Evolutionary conservation across 139 green algal species (phyloP).

Genomic region (Coelastrella sp.): DNA sequence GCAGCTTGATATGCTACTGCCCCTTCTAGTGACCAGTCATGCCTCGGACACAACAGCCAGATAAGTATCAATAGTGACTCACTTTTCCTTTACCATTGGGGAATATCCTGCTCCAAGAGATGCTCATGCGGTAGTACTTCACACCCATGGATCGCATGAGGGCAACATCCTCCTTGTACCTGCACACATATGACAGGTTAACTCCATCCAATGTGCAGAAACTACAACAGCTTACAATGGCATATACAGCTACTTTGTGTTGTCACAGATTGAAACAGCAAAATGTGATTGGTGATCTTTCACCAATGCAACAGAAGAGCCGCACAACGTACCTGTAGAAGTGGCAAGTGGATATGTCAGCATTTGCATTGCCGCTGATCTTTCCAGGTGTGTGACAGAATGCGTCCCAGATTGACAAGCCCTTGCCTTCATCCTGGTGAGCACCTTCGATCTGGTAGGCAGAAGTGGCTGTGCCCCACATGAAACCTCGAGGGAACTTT

Average conservation of each 20-base stretch:
- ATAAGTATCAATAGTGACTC: neutral
- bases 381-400: constrained; percentile 60
- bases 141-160: constrained; percentile 62
- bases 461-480: constrained; percentile 54
- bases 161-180: constrained; percentile 62
- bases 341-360: constrained; percentile 57
- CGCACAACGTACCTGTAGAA: constrained; percentile 54
- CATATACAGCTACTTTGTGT: neutral
- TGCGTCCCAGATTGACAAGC: constrained; percentile 56
- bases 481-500: constrained; percentile 53
- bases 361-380: constrained; percentile 47
- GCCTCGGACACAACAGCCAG: neutral
- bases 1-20: too few species aligned
- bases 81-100: constrained; percentile 51
- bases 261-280: too few species aligned
- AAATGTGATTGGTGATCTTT: too few species aligned
- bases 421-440: constrained; percentile 48
- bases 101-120: constrained; percentile 64
- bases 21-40: neutral
- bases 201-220: too few species aligned
- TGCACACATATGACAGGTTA: neutral
- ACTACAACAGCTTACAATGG: neutral
- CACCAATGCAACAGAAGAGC: neutral
- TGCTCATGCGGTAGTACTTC: constrained; percentile 62
- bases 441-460: constrained; percentile 60